A percentile compares a stretch with the other conserved stretches of the same genome.
phyloP scores from a whole-genome alignment of 2,329 filamentous ascomycete species.

The Pseudofabraea citricarpa region DNA sequence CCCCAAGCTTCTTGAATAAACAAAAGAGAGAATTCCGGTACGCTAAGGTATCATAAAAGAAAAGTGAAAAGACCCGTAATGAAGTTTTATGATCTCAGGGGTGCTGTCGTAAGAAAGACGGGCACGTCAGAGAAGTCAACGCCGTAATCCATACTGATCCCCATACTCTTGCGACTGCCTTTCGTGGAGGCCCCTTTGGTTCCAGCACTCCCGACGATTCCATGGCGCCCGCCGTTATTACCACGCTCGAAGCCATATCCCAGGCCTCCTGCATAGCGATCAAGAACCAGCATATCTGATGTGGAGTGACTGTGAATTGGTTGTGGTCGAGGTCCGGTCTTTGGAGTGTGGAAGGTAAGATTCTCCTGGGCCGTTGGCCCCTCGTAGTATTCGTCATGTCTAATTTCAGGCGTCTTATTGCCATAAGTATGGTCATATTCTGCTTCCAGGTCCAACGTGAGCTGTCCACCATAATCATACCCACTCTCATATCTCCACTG shows the following conservation, averaged over 20 bases:
- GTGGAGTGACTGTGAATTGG: constrained; percentile 10
- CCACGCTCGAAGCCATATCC: constrained; percentile 16
- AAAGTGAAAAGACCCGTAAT: too few relatives aligned
- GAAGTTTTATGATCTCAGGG: too few relatives aligned
- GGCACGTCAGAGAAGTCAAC: background rate
- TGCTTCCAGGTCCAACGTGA: background rate
- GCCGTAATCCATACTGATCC: background rate
- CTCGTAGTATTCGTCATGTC: constrained; percentile 13
- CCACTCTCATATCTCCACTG: constrained; percentile 1
- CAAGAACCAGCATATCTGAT: constrained; percentile 18
- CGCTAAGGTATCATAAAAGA: too few relatives aligned
- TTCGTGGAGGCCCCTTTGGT: background rate
- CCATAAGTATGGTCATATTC: constrained; percentile 21
- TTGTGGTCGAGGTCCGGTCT: background rate
- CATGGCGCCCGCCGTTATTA: background rate
- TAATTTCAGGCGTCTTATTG: constrained; percentile 4
- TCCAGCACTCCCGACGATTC: constrained; percentile 13
- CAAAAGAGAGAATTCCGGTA: too few relatives aligned
- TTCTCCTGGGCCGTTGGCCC: constrained; percentile 1
- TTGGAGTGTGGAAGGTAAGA: background rate
- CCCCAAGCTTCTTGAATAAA: too few relatives aligned
- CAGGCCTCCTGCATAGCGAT: constrained; percentile 18
- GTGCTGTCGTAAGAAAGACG: background rate
- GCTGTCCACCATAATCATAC: constrained; percentile 7
- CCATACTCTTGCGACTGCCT: background rate